Base-by-base conservation (phyloP, 2,329 filamentous ascomycete species). In the Sclerotinia nivalis region DNA sequence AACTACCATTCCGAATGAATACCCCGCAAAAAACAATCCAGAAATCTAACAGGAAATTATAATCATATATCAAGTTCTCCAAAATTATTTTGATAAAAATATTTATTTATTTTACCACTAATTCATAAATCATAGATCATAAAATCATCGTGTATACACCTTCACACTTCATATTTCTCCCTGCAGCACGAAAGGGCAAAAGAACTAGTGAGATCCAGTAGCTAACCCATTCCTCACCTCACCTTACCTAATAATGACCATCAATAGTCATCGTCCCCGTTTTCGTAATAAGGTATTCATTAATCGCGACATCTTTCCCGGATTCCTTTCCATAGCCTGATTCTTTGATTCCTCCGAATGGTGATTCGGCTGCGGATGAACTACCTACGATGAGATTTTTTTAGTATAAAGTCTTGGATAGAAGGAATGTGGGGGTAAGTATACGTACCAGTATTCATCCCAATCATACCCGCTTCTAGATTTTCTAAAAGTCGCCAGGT, bases 381-480 rank as follows among this genome's bases (percentile, higher is more conserved):
- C 89, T 89, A 25, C 87, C 87, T 81, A 74, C 72, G 71, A 59
- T 28, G 10, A 1, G 1, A 40, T 59, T 40, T 66, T 68, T 34
- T 43, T 18, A 72, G 34, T 52, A 70, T 9, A 55, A 34, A 25
- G 62, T 54, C 20, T 43, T 2, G 22, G 10, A 10, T 43, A 45
- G 25, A 7, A 43, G 10, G 4, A 20, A n/a, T 28, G 12, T 2
- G 18, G 22, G n/a, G 40, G 59, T 22, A 73, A 76, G 59, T 76
- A 82, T 50, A 75, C 77, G 65, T 77, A 82, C 86, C 85, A 69
- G 85, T 87, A 74, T 89, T 89, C 80, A 89, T 81, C 20, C 88
- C 89, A 75, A 91, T 88, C 89, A 91, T 91, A 4, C 88, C 89
- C 6, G 89, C 88, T 77, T 91, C 88, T 47, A 91, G 77, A 73